Evolutionary conservation across 768 basidiomycete species (phyloP).

Genomic region (Gyrodon lividus): DNA sequence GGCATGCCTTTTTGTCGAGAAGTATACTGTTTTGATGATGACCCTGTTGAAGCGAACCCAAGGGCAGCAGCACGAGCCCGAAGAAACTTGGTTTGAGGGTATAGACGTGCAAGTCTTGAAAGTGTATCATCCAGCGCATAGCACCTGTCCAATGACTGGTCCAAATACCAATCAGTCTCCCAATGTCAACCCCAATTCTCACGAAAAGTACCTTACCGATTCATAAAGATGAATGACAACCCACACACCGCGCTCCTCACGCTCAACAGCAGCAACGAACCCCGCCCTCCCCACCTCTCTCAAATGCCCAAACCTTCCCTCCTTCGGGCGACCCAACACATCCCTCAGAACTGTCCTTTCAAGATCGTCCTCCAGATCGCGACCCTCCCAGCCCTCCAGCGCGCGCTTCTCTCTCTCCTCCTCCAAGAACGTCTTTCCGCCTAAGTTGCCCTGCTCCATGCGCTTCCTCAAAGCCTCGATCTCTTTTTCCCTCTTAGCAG

Average conservation of each 20-base stretch:
- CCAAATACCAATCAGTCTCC: constrained; percentile 4
- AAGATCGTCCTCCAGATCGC: constrained; percentile 17
- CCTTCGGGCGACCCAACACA: constrained; percentile 46
- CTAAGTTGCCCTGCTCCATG: constrained; percentile 66
- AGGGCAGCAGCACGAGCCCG: constrained; percentile 73
- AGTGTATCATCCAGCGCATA: constrained; percentile 67
- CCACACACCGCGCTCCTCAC: constrained; percentile 67
- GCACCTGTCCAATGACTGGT: constrained; percentile 74
- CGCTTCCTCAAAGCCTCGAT: constrained; percentile 49
- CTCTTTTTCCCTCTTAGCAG: constrained; percentile 52
- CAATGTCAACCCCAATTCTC: not conserved
- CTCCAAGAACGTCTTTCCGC: constrained; percentile 73
- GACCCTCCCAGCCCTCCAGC: constrained; percentile 45
- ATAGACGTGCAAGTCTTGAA: constrained; percentile 62
- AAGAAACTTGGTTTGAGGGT: constrained; percentile 78
- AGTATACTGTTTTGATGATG: constrained; percentile 18
- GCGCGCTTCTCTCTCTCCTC: constrained; percentile 61
- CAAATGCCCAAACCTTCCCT: constrained; percentile 72
- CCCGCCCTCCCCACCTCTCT: constrained; percentile 76
- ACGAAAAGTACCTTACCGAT: constrained; percentile 48
- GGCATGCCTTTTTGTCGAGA: constrained; percentile 18
- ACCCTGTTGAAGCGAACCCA: constrained; percentile 56
- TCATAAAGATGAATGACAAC: constrained; percentile 87
- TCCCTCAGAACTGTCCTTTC: constrained; percentile 31
- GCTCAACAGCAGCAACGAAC: constrained; percentile 73